Evolutionary conservation across 768 basidiomycete genomes (phyloP), one percentile per base, ranked within the genome.

Genomic region (Serendipita indica): DNA sequence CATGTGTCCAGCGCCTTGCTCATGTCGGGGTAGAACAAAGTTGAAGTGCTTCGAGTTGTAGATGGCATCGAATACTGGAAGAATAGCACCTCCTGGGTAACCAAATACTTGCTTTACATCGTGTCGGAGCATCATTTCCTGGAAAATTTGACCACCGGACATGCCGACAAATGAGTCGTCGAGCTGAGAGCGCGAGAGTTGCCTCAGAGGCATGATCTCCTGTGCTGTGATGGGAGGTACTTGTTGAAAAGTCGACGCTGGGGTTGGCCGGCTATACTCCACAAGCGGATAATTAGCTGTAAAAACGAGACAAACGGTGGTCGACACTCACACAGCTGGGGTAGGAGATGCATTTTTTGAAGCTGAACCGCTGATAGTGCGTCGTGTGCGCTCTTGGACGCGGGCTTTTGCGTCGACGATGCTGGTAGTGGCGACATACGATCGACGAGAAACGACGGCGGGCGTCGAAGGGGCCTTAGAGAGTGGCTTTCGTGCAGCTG

Each of bases 51-150:
- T 79, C 4, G 91, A 94, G 70, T 94, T 85, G 78, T 97, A 86
- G 71, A 98, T 99, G 69, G 96, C 96, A 70, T 99, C 94, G 71
- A 97, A 99, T n/a, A 99, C 96, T 62, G 94, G 96, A 33, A 98
- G 81, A 70, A 98, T 97, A 39, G 94, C 96, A 60, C 94, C 94
- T 41, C 93, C 93, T 5, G 94, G 94, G 72, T 98, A 99, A 34
- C 94, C 94, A 66, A 99, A 98, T 45, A 99, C 79, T 66, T 97
- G 89, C 71, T 93, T 96, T 65, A 98, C 93, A 60, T 78, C 81
- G 68, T 99, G 96, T 45, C 94, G 79, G 62, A 93, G 83, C 89
- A 99, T 94, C 94, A 99, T 98, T 73, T 99, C 94, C 71, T 99
- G 92, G 75, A 99, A 96, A 68, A 99, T 97, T 71, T 97, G 80